Conservation (phyloP, 345 rosid species). For the Dipteronia dyeriana region DNA sequence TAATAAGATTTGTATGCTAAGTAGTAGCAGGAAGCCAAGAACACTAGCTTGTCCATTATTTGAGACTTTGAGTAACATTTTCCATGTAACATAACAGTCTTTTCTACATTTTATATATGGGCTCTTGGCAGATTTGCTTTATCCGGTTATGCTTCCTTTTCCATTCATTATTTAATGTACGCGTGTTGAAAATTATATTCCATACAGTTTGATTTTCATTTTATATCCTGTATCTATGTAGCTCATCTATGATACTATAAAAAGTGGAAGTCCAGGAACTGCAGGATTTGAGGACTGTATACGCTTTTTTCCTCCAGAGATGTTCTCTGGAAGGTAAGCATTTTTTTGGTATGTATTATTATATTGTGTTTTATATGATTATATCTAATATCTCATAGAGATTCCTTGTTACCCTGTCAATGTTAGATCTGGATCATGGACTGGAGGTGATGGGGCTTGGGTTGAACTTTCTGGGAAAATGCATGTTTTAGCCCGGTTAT, state of each 20-base stretch:
- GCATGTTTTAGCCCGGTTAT: constrained; percentile 90
- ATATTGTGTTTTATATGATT: not conserved
- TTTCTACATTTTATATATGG: not conserved
- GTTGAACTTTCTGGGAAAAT: constrained; percentile 98
- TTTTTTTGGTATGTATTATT: constrained; percentile 16
- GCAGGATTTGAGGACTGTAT: constrained; percentile 85
- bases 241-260: constrained; percentile 94
- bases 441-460: constrained; percentile 96
- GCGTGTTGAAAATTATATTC: not conserved
- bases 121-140: not conserved
- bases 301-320: constrained; percentile 81
- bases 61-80: not conserved
- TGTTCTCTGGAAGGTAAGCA: constrained; percentile 93
- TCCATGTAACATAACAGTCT: not conserved
- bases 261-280: constrained; percentile 73
- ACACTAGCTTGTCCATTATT: not conserved
- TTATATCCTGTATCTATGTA: constrained; percentile 36
- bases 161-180: constrained; percentile 5
- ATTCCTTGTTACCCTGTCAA: constrained; percentile 18
- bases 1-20: not conserved
- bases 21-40: not conserved
- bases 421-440: constrained; percentile 91
- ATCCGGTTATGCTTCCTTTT: constrained; percentile 12
- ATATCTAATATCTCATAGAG: constrained; percentile 18
- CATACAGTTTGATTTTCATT: constrained; percentile 15